These are phyloP conservation scores for Nakazawaea siamensis DNA, from an alignment of 805 yeast genomes.

Conservation along the genomic window DNA sequence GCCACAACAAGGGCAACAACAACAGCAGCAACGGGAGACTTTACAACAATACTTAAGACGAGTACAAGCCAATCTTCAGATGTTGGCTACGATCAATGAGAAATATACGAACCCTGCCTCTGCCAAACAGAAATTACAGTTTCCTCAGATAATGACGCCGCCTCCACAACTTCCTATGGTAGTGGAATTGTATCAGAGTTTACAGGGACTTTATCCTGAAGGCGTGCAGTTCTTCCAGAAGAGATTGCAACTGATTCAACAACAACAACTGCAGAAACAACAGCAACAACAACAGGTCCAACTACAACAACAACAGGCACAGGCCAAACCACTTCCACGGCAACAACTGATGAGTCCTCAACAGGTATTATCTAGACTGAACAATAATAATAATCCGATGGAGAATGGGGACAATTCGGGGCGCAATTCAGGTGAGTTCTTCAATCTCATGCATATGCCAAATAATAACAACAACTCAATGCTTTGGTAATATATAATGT, in stretches of 20 bases:
- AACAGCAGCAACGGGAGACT: conserved; percentile 18
- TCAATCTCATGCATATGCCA: neutral
- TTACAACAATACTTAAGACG: conserved; percentile 26
- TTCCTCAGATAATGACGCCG: conserved; percentile 44
- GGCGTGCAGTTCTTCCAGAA: conserved; percentile 34
- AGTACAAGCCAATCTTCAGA: conserved; percentile 26
- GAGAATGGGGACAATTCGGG: neutral
- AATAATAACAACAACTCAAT: too few relatives aligned
- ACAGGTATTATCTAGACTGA: conserved; percentile 23
- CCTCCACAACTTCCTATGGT: conserved; percentile 51
- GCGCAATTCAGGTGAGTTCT: neutral
- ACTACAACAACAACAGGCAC: conserved; percentile 15
- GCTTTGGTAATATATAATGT: too few relatives aligned
- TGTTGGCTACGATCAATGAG: conserved; percentile 29
- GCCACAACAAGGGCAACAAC: conserved; percentile 17
- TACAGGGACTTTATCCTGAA: conserved; percentile 46
- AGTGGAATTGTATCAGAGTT: conserved; percentile 34
- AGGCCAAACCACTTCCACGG: conserved; percentile 11
- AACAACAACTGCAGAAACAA: conserved; percentile 16
- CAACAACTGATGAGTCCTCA: conserved; percentile 21
- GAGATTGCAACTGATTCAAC: conserved; percentile 19
- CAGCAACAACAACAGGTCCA: conserved; percentile 9
- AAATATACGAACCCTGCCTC: conserved; percentile 20
- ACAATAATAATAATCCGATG: neutral
- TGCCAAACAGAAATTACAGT: conserved; percentile 19